Base-by-base conservation (phyloP, 169 alveolate genomes). In the Babesia divergens region DNA sequence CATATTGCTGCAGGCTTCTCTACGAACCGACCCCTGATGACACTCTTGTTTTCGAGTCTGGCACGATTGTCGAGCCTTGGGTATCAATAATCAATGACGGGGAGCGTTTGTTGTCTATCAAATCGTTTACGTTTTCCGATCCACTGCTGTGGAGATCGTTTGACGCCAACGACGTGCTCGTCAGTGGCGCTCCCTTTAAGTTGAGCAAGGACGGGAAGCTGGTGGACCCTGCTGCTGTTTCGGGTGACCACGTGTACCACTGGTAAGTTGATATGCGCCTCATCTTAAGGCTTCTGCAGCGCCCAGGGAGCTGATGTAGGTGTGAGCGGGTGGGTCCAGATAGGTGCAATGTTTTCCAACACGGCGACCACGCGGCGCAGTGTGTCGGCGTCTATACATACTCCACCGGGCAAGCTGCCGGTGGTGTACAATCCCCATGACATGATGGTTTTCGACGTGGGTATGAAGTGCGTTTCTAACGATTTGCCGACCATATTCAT, bases 261-360 rank as follows among this genome's bases (percentile, higher is more conserved):
- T 11, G 13, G 72, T 62, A 46, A 43, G 72, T 43, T 18, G 31
- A 3, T 2, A 18, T 11, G 24, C 3, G 16, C 4, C 7, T 34
- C 8, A 43, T 3, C 35, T 14, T 14, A 7, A 18, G 20, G 43
- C 9, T 35, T 24, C 6, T 13, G 51, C 59, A 62, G 72, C 16
- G 40, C 56, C 3, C 14, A 1, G 3, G 59, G 51, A 7, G 2
- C 1, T 34, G 72, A 62, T 14, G 46, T 62, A 29, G 47, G 7
- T 28, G 2, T 62, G 18, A 4, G 34, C 37, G 60, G 72, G 13
- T 62, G 51, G 47, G 31, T 62, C 9, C 72, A 62, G 51, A 28
- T 62, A 35, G 72, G 72, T 20, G 72, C 72, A n/a, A 20, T 31
- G 13, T 28, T 62, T 11, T 13, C 72, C 22, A 44, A 34, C 18